Base-by-base conservation (phyloP, 768 basidiomycete genomes). In the Termitomyces bulborhizus region DNA sequence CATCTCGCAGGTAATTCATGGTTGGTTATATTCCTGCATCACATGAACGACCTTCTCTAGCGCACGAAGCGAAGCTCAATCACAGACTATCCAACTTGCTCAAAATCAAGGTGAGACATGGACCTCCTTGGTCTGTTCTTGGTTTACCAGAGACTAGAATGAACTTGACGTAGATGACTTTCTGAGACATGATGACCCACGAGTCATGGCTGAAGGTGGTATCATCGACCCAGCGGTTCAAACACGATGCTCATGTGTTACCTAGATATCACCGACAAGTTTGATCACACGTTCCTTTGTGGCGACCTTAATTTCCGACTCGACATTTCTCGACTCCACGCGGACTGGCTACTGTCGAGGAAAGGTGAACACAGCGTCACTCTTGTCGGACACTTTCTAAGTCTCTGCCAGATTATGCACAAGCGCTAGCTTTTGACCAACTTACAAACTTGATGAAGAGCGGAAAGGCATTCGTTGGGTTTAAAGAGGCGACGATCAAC, bases 261-360 rank as follows among this genome's bases (percentile, higher is more conserved):
- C 41, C 27, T 39, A 85, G 93, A 96, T 64, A 70, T 93, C 45
- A 92, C 90, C 0, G 93, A 96, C 63, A 83, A 80, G 61, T 97
- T 94, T 63, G 95, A 98, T 66, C 86, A 86, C 57, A 83, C 88
- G 0, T 97, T 96, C 67, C 77, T 95, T 43, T 90, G 84, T 61
- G 95, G 94, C 3, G 95, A 97, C 67, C 80, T 94, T 46, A 98
- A 96, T 68, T 97, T 97, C 65, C 80, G 95, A 34, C 72, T 97
- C 47, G 86, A 95, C 60, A 83, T 97, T 44, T 88, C 93, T 6
- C 81, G 95, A 16, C 71, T 95, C 12, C 95, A 98, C 65, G 94
- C 94, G 4, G 95, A 98, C 69, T 97, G 94, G 93, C 74, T 98
- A 3, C 84, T 95, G 56, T 83, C 90, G 26, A 81, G 83, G 36